A percentile compares a stretch with the other conserved stretches of the same genome.
phyloP scores from a whole-genome alignment of 2,329 filamentous ascomycete genomes.

The Scedosporium boydii region DNA sequence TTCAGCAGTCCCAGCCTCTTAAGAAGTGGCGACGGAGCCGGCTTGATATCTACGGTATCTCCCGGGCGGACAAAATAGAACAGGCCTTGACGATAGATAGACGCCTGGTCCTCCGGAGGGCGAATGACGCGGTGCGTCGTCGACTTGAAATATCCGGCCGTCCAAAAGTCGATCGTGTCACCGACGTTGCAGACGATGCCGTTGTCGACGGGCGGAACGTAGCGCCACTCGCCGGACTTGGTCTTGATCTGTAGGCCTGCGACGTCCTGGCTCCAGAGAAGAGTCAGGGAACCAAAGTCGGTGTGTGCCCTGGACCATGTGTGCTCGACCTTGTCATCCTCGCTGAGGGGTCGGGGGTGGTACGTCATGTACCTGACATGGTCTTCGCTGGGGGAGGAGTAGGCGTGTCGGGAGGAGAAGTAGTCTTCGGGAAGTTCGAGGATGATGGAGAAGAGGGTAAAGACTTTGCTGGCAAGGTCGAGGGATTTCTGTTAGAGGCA shows the following conservation, averaged over 20 bases:
- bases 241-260: constrained; percentile 40
- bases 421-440: constrained; percentile 45
- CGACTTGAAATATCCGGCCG: constrained; percentile 20
- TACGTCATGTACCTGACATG: constrained; percentile 49
- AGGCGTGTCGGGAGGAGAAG: constrained; percentile 40
- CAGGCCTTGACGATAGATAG: constrained; percentile 20
- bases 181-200: constrained; percentile 35
- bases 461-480: constrained; percentile 17
- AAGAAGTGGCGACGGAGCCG: constrained; percentile 19
- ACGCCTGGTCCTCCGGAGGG: constrained; percentile 23
- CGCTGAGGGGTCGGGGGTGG: constrained; percentile 30
- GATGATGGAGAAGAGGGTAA: constrained; percentile 30
- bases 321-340: constrained; percentile 24
- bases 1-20: constrained; percentile 16
- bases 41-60: constrained; percentile 19
- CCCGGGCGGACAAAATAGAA: constrained; percentile 27
- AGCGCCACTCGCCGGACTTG: constrained; percentile 28
- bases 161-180: constrained; percentile 21
- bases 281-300: constrained; percentile 41
- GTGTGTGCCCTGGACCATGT: constrained; percentile 30
- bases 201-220: constrained; percentile 31
- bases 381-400: constrained; percentile 39
- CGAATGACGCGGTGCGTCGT: constrained; percentile 24
- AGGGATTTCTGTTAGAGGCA: constrained; percentile 22
- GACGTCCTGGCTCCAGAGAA: constrained; percentile 44